Conservation (phyloP, 2,329 filamentous ascomycete genomes). For the Rosellinia necatrix region DNA sequence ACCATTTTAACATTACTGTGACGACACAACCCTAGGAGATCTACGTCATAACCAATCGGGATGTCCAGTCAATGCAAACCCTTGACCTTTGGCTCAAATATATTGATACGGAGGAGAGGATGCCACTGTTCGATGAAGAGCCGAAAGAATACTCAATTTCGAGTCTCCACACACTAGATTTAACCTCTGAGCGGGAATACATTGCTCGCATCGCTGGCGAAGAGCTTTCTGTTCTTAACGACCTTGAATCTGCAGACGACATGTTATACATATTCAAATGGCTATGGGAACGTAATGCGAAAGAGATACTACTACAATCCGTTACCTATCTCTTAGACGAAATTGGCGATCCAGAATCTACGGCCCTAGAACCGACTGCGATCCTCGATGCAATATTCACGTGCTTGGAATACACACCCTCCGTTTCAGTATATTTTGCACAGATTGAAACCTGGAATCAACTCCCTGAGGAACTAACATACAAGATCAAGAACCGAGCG, state of each 20-base stretch:
- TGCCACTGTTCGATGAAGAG: constrained; percentile 16
- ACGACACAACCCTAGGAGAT: constrained; percentile 1
- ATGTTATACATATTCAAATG: not conserved
- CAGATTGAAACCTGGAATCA: constrained; percentile 1
- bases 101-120: constrained; percentile 13
- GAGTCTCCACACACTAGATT: not conserved
- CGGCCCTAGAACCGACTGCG: not conserved
- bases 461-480: constrained; percentile 3
- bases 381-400: constrained; percentile 1
- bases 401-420: constrained; percentile 2
- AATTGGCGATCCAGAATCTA: not conserved
- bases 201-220: not conserved
- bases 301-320: constrained; percentile 1
- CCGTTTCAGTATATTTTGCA: not conserved
- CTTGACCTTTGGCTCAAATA: constrained; percentile 17
- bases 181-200: not conserved
- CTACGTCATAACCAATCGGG: constrained; percentile 17
- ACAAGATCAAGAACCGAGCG: constrained; percentile 1
- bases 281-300: constrained; percentile 3
- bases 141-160: constrained; percentile 11
- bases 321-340: not conserved
- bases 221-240: constrained; percentile 1
- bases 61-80: constrained; percentile 12
- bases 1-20: too few relatives aligned
- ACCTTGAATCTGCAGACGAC: not conserved